phyloP scores from a whole-genome alignment of 768 basidiomycete species.

The Tricholoma saponaceum region DNA sequence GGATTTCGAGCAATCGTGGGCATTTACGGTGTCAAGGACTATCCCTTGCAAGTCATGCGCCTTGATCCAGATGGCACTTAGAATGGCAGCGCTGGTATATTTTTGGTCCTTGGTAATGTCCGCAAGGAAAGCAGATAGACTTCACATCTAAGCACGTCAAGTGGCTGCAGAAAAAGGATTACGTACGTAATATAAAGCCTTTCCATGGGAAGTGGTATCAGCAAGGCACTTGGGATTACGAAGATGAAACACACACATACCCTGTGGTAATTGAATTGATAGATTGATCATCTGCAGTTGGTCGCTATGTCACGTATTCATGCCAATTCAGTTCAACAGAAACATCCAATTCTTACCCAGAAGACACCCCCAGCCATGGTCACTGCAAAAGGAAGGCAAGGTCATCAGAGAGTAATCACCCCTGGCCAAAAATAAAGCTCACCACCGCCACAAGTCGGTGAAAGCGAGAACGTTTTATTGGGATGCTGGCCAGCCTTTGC shows the following conservation, averaged over 20 bases:
- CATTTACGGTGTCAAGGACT: slow-evolving; percentile 45
- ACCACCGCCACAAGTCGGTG: slow-evolving; percentile 42
- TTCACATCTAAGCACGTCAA: slow-evolving; percentile 9
- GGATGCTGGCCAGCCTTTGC: slow-evolving; percentile 33
- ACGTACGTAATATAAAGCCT: slow-evolving; percentile 14
- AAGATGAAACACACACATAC: no score
- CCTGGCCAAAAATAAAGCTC: no score
- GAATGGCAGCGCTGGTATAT: slow-evolving; percentile 43
- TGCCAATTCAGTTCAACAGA: no score
- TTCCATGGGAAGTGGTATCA: no score
- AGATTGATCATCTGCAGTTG: slow-evolving; percentile 34
- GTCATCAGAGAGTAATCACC: no score
- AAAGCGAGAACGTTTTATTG: slow-evolving; percentile 37
- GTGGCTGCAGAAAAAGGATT: neutral
- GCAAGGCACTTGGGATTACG: no score
- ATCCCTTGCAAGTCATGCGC: slow-evolving; percentile 38
- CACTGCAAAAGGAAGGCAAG: slow-evolving; percentile 21
- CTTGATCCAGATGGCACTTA: slow-evolving; percentile 46
- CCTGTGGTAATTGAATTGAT: slow-evolving; percentile 52
- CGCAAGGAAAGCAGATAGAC: slow-evolving; percentile 46
- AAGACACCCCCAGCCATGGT: slow-evolving; percentile 55
- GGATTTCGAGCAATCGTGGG: slow-evolving; percentile 41
- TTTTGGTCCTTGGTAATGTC: slow-evolving; percentile 40
- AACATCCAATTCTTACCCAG: slow-evolving; percentile 43
- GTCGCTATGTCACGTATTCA: slow-evolving; percentile 31